Evolutionary conservation across 2,329 filamentous ascomycete genomes (phyloP).

Genomic region (Fusarium brevicatenulatum): DNA sequence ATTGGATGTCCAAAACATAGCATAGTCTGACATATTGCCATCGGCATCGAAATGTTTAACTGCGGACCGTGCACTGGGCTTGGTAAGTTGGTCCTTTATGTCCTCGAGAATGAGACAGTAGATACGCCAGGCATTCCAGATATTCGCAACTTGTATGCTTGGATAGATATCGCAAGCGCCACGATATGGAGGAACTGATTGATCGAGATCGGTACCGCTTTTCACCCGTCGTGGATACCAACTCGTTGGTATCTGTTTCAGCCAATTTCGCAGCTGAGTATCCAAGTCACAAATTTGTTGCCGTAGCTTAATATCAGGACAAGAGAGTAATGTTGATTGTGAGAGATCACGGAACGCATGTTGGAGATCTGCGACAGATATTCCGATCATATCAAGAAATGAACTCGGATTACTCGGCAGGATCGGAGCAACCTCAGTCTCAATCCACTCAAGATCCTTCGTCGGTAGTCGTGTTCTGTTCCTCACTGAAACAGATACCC

Average conservation of each 20-base stretch:
- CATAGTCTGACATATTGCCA: fast-evolving
- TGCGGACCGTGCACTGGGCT: fast-evolving
- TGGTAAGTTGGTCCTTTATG: neutral
- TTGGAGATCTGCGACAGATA: constrained; percentile 6
- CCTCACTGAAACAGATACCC: constrained; percentile 1
- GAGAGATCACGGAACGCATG: neutral
- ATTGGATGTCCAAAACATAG: neutral
- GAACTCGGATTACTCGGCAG: constrained; percentile 21
- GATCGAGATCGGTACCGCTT: fast-evolving
- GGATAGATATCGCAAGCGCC: constrained; percentile 7
- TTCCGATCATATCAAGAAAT: constrained; percentile 12
- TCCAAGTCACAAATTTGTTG: neutral
- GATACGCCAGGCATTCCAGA: constrained; percentile 31
- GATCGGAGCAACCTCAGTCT: neutral
- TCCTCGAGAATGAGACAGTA: constrained; percentile 7
- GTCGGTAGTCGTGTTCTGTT: neutral
- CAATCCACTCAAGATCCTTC: neutral
- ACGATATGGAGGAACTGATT: neutral
- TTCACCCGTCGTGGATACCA: constrained; percentile 6
- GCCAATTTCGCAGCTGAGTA: neutral
- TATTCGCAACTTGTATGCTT: constrained; percentile 28
- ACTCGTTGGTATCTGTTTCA: neutral
- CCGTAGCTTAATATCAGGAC: fast-evolving
- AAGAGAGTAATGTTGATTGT: fast-evolving
- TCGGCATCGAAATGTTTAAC: fast-evolving